These are phyloP conservation scores for Parachaetomium inaequale DNA, from an alignment of 495 filamentous ascomycete species.

Conservation along the genomic window DNA sequence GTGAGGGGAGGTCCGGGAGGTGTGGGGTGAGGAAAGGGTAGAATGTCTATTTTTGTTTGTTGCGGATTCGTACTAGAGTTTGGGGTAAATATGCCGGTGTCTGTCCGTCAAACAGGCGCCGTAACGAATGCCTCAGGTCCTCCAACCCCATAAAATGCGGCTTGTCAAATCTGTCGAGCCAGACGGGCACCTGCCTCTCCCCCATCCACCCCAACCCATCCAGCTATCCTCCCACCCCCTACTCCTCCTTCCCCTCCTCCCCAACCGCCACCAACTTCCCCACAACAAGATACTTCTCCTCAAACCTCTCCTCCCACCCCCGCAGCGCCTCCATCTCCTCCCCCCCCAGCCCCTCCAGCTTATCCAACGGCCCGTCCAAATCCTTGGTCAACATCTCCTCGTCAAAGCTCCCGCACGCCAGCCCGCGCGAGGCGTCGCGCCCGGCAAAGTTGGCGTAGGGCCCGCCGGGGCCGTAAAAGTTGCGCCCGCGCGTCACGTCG, in stretches of 20 bases:
- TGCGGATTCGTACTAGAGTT: not conserved
- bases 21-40: not conserved
- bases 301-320: slow-evolving; percentile 90
- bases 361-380: slow-evolving; percentile 80
- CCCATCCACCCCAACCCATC: not conserved
- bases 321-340: slow-evolving; percentile 80
- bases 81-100: not conserved
- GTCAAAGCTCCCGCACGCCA: slow-evolving; percentile 92
- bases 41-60: not conserved
- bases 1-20: not conserved
- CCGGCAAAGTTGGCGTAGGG: slow-evolving; percentile 94
- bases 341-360: slow-evolving; percentile 63
- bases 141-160: not conserved
- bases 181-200: not conserved
- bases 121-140: not conserved
- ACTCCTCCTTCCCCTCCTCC: slow-evolving; percentile 27
- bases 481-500: slow-evolving; percentile 77
- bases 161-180: too few species aligned
- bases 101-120: not conserved
- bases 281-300: slow-evolving; percentile 90
- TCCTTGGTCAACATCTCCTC: slow-evolving; percentile 95
- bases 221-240: not conserved
- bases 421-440: slow-evolving; percentile 84
- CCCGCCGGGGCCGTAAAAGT: slow-evolving; percentile 92
- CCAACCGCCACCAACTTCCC: slow-evolving; percentile 69